Base-by-base conservation (phyloP, 2,329 filamentous ascomycete species). In the Penicillium thymicola region DNA sequence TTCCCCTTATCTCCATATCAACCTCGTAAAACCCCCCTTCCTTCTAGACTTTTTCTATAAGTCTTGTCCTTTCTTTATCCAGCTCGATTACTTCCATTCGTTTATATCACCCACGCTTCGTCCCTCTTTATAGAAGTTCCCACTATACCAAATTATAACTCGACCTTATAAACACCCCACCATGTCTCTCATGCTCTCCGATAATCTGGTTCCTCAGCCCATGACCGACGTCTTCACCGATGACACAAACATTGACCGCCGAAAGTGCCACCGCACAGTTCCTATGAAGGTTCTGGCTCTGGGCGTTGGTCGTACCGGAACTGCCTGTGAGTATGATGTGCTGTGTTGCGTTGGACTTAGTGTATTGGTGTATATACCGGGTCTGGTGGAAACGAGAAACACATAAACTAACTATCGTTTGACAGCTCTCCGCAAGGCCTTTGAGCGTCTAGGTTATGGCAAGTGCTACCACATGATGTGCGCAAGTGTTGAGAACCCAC, bases 381-480 rank as follows among this genome's bases (percentile, higher is more conserved):
- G 36, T 37, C 38, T 37, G 21, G 23, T 18, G 14, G 37, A 13
- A 51, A 50, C 2, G 18, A 23, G 13, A 9, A 47, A 36, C 14
- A 46, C 48, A 27, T 50, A 55, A 40, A 55, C 55, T 60, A 46
- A 60, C 53, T 30, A 16, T 18, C 5, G 25, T 38, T 38, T n/a
- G 30, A 44, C 55, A 85, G 83, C 86, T 42, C 82, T 89, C 67
- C 81, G 85, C 59, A 82, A 81, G 42, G 87, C 87, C 21, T 81
- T 89, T 70, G 81, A 85, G 67, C 78, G 84, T 64, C 79, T 89
- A 40, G 87, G 87, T 59, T 89, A 86, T 70, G 77, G 82, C 65
- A 84, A 88, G 71, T 86, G 83, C 58, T 89, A 89, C 79, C 87
- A 89, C 77, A 88, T 88, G 85, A 86, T 88, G 83, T 86, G 81